Evolutionary conservation across 1,139 yeast species (phyloP), one percentile per base, ranked within the genome.

Genomic region (Geotrichum aggregatum): DNA sequence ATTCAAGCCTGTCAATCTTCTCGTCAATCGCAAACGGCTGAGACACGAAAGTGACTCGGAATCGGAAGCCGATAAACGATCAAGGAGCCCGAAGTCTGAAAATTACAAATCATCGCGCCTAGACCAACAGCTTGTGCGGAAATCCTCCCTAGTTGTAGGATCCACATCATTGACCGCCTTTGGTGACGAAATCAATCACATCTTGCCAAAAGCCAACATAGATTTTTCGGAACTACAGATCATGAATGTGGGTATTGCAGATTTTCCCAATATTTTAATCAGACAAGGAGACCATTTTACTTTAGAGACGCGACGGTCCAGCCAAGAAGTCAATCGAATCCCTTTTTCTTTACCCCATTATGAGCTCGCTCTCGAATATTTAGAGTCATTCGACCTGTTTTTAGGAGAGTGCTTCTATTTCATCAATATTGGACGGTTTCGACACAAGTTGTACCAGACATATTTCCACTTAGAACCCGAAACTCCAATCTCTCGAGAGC

Each of bases 351-450:
- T 86, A 31, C 95, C 96, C 0, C 78, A 88, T 11, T 84, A 83
- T 59, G 81, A 88, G 1, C 83, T 84, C 62, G 92, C 95, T 11
- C 77, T 84, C 77, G 68, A 83, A 13, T 71, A 86, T 53, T 85
- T 85, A 13, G 92, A 84, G 61, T 82, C 88, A 0, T 87, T 87
- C 61, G 78, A 86, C 55, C 82, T 84, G 51, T 87, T 84, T 63
- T 83, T 87, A 61, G 92, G 85, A 64, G 94, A 92, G 0, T 85
- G 95, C 61, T 87, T 86, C 66, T 87, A 87, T 67, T 87, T 87
- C 63, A 85, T 87, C 71, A 87, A 87, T 64, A 92, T 85, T 63
- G 94, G 94, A 0, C 58, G 58, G 18, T 59, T 59, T 46, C 48
- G 50, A 42, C 48, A 45, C 10, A 36, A 39, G 21, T 47, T 62